Percentiles rank a stretch among this genome's conserved stretches.
These are phyloP conservation scores for Myrica gale DNA, from an alignment of 306 rosid species.

Conservation along the genomic window DNA sequence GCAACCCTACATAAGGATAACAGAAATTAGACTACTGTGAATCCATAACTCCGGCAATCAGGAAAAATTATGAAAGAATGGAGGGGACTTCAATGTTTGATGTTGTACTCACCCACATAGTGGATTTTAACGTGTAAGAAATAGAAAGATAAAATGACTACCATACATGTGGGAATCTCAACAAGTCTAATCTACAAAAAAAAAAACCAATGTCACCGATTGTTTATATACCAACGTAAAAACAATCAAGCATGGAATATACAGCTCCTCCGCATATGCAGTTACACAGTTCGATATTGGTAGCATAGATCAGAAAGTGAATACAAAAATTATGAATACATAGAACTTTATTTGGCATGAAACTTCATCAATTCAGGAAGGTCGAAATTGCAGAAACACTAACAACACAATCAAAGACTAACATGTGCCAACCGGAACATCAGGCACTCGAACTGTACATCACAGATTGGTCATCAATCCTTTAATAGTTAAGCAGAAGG, in stretches of 20 bases:
- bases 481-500: not conserved
- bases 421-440: not conserved
- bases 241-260: not conserved
- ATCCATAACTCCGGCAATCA: conserved; percentile 21
- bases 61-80: conserved; percentile 3
- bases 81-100: conserved; percentile 16
- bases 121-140: conserved; percentile 8
- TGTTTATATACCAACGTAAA: conserved; percentile 1
- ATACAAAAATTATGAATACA: not conserved
- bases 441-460: not conserved
- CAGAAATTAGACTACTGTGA: conserved; percentile 20
- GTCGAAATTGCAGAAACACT: not conserved
- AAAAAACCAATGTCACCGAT: not conserved
- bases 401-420: not conserved
- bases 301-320: not conserved
- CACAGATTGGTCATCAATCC: not conserved
- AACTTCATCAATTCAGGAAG: not conserved
- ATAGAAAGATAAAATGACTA: conserved; percentile 21
- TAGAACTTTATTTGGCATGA: not conserved
- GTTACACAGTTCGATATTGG: not conserved
- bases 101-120: not conserved
- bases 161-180: conserved; percentile 12
- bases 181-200: conserved; percentile 7
- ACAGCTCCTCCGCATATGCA: not conserved
- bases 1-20: conserved; percentile 67